phyloP scores from a whole-genome alignment of 1,284 basidiomycete genomes.

The Pholiota adiposa region DNA sequence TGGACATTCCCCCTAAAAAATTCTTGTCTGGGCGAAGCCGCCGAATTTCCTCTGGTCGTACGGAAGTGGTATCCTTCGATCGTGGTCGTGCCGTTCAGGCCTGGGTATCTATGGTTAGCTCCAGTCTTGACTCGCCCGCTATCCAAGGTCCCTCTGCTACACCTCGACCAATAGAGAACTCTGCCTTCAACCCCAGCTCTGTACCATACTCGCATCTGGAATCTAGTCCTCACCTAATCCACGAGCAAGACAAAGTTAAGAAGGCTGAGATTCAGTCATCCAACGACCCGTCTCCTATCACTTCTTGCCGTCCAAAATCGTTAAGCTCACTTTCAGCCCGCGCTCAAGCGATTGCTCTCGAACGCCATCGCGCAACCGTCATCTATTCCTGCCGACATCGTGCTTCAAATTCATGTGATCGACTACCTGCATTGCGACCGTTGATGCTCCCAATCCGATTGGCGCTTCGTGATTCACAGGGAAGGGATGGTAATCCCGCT shows the following conservation, averaged over 20 bases:
- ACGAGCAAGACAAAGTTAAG: not conserved
- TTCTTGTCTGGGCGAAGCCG: not conserved
- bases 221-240: not conserved
- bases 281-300: not conserved
- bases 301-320: not conserved
- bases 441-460: constrained; percentile 1
- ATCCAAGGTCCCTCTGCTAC: not conserved
- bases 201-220: no score
- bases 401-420: not conserved
- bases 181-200: not conserved
- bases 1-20: not conserved
- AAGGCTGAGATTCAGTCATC: not conserved
- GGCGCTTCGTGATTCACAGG: not conserved
- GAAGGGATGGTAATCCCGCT: not conserved
- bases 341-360: not conserved
- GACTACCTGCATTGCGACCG: not conserved
- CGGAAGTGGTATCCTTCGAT: not conserved
- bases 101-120: constrained; percentile 1
- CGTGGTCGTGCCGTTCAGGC: not conserved
- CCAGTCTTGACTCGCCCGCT: not conserved
- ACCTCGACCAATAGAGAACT: not conserved
- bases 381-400: not conserved
- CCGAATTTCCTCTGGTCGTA: not conserved
- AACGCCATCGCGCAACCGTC: not conserved
- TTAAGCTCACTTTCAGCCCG: not conserved